Percentiles rank a stretch among this genome's conserved stretches.
These are phyloP conservation scores for Boletales sp. DNA, from an alignment of 768 basidiomycete genomes.

Conservation along the genomic window DNA sequence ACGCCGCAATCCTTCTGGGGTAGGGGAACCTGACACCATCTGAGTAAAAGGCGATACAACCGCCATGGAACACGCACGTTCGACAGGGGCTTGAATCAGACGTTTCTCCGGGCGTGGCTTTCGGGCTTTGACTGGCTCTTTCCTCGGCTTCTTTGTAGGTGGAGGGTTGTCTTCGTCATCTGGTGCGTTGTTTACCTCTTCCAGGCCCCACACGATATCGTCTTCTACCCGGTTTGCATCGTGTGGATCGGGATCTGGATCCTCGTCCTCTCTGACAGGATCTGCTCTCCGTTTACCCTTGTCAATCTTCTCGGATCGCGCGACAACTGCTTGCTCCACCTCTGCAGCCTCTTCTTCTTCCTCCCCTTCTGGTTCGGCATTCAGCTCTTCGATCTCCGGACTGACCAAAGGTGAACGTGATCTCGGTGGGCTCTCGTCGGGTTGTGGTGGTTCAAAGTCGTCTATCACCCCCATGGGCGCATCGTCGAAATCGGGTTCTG, in stretches of 20 bases:
- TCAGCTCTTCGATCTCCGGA: conserved; percentile 39
- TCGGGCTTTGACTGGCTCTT: conserved; percentile 26
- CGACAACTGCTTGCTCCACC: conserved; percentile 31
- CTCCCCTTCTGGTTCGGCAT: conserved; percentile 30
- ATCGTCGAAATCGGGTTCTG: conserved; percentile 25
- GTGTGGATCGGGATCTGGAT: conserved; percentile 5
- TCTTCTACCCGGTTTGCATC: conserved; percentile 34
- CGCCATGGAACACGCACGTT: conserved; percentile 18
- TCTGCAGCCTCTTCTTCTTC: conserved; percentile 23
- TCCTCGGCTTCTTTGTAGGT: conserved; percentile 25
- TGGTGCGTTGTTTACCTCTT: conserved; percentile 50
- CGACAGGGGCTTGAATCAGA: conserved; percentile 10
- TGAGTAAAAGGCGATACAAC: conserved; percentile 5
- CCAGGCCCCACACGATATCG: conserved; percentile 41
- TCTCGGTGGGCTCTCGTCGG: conserved; percentile 27
- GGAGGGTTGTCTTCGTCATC: conserved; percentile 39
- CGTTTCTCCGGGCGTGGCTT: conserved; percentile 25
- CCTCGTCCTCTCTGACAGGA: conserved; percentile 12
- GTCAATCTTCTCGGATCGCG: conserved; percentile 23
- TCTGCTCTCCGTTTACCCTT: conserved; percentile 42
- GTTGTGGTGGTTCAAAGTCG: conserved; percentile 23
- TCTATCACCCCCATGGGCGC: conserved; percentile 19
- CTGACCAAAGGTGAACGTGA: conserved; percentile 36
- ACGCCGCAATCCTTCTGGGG: conserved; percentile 56
- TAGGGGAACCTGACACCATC: conserved; percentile 18